A percentile compares a stretch with the other conserved stretches of the same genome.
phyloP scores from a whole-genome alignment of 768 basidiomycete species.

The Galerina marginata region DNA sequence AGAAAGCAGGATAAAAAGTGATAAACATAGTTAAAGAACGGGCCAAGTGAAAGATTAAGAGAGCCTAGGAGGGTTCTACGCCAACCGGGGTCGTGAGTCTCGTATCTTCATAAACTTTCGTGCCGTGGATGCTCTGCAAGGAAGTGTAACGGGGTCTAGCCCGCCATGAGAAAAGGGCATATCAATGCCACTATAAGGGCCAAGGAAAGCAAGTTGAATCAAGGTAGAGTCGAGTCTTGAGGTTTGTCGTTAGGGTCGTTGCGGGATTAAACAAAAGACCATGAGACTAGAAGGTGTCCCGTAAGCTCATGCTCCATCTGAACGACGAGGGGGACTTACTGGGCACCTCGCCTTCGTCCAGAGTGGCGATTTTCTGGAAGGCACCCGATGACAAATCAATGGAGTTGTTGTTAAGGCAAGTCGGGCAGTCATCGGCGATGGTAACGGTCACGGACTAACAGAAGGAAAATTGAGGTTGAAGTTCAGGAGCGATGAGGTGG shows the following conservation, averaged over 20 bases:
- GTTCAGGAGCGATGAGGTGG: not conserved
- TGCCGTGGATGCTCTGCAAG: constrained; percentile 28
- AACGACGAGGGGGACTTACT: constrained; percentile 48
- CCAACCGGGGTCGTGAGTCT: constrained; percentile 52
- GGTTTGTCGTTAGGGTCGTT: constrained; percentile 15
- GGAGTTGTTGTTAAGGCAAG: constrained; percentile 66
- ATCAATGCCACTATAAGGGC: constrained; percentile 17
- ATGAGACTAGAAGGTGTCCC: constrained; percentile 36
- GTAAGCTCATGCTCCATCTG: constrained; percentile 6
- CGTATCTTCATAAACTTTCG: constrained; percentile 36
- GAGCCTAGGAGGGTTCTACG: constrained; percentile 32
- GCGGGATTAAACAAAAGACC: constrained; percentile 38
- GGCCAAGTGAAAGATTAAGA: constrained; percentile 21
- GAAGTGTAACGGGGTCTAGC: constrained; percentile 16
- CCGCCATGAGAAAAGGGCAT: constrained; percentile 18
- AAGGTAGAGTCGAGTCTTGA: constrained; percentile 15
- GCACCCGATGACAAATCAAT: constrained; percentile 78
- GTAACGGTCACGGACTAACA: constrained; percentile 57
- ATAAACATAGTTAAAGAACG: constrained; percentile 18
- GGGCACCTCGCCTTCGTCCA: constrained; percentile 56
- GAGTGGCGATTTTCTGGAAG: constrained; percentile 61
- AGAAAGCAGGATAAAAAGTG: constrained; percentile 18
- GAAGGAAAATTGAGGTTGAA: constrained; percentile 3
- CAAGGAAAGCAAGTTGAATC: constrained; percentile 48
- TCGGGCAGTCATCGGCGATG: constrained; percentile 84